Evolutionary conservation across 352 stramenopile genomes (phyloP), one percentile per base, ranked within the genome.

Genomic region (Phytophthora sp.): DNA sequence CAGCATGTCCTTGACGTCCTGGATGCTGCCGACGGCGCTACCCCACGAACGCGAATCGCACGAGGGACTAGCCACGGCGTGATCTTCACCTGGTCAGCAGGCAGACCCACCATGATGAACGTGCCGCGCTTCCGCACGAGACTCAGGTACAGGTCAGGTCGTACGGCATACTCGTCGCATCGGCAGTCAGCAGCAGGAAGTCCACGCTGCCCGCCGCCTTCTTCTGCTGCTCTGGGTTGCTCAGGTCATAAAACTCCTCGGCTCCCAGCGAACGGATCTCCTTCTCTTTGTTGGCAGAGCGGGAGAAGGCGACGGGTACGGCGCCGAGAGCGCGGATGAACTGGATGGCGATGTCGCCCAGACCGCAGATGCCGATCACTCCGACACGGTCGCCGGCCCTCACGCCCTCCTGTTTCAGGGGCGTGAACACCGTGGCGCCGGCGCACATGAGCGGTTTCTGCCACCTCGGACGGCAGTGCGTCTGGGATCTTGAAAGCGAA

Each of bases 101-200:
- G 78, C 11, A 77, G 32, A 10, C 87, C 85, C 1, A 97, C 54
- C 35, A 95, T 66, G 20, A 66, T 51, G 49, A 66, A 38, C 17
- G 49, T 66, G 31, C 58, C 58, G n/a, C 58, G 58, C 41, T 66
- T 90, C 67, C 66, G 62, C 9, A 96, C 53, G 10, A 92, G 53
- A 4, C 54, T 58, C 60, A 89, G 38, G 56, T 87, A 86, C 17
- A 66, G 32, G n/a, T n/a, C n/a, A n/a, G n/a, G 17, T 74, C 52
- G 51, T 88, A 74, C 17, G 73, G 68, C 69, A 77, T 69, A 43
- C 87, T 54, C 35, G 43, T 71, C 18, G 87, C 77, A 18, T 83
- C 53, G 8, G 89, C 71, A 21, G 87, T 94, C 53, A 92, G 56
- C 7, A 96, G 26, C 32, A 96, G 69, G 13, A 91, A 35, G 69